Evolutionary conservation across 805 yeast genomes (phyloP).

Genomic region (Candida sithepensis): DNA sequence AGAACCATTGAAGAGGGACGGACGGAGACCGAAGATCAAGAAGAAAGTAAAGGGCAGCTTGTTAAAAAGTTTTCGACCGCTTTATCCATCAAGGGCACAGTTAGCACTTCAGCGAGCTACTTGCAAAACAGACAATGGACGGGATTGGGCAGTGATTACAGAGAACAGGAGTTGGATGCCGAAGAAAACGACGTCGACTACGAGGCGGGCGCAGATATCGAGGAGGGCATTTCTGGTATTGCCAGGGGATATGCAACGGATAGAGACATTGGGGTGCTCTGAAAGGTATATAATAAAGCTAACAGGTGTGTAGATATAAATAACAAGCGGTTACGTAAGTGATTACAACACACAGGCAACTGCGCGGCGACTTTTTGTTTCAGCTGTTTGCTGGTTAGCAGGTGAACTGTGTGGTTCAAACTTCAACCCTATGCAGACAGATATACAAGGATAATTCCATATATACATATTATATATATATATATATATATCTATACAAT

Average conservation of each 20-base stretch:
- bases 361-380: no score
- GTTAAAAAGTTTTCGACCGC: slow-evolving; percentile 55
- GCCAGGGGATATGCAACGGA: slow-evolving; percentile 78
- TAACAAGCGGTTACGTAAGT: no score
- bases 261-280: slow-evolving; percentile 10
- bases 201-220: slow-evolving; percentile 72
- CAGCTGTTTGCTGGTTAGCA: no score
- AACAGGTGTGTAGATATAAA: not conserved
- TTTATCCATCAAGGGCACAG: slow-evolving; percentile 68
- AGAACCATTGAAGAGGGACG: slow-evolving; percentile 22
- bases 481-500: no score
- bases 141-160: slow-evolving; percentile 86
- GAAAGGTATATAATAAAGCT: not conserved
- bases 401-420: no score
- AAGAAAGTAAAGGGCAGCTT: slow-evolving; percentile 32
- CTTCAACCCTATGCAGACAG: no score
- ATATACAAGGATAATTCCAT: no score
- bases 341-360: no score
- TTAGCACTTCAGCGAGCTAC: slow-evolving; percentile 81
- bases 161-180: slow-evolving; percentile 19
- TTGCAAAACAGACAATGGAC: slow-evolving; percentile 77
- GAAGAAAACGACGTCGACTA: slow-evolving; percentile 37
- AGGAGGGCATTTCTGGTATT: slow-evolving; percentile 81
- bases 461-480: no score
- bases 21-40: slow-evolving; percentile 16